A percentile compares a stretch with the other conserved stretches of the same genome.
phyloP scores from a whole-genome alignment of 768 basidiomycete species.

The Serpula lacrymans region DNA sequence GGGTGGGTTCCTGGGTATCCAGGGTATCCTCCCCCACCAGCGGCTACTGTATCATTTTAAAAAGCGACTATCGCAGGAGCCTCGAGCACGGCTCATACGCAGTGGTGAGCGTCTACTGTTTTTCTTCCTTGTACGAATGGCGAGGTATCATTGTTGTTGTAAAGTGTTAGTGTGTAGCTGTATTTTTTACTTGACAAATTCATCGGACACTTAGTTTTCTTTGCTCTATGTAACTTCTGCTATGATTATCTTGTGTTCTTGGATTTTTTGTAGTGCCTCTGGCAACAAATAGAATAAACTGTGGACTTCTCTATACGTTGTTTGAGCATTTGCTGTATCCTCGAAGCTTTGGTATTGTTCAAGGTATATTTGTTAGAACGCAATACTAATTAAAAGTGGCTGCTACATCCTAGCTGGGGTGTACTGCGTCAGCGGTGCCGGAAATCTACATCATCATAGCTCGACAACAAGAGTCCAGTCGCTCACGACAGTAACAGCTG shows the following conservation, averaged over 20 bases:
- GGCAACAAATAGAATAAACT: background rate
- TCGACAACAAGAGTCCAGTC: conserved; percentile 61
- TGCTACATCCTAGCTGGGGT: background rate
- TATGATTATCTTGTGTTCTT: background rate
- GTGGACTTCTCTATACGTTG: background rate
- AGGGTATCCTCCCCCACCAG: background rate
- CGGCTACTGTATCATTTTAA: too few species aligned
- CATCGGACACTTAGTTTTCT: background rate
- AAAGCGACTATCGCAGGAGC: background rate
- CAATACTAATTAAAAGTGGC: background rate
- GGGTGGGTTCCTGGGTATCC: background rate
- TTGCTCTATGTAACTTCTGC: background rate
- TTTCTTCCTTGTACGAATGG: background rate
- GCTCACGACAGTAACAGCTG: conserved; percentile 49
- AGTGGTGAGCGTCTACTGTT: background rate
- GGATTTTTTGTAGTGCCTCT: too few species aligned
- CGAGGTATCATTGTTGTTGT: conserved; percentile 1
- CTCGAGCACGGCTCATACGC: background rate
- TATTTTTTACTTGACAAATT: too few species aligned
- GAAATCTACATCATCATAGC: conserved; percentile 10
- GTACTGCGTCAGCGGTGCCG: background rate
- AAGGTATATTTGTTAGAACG: background rate
- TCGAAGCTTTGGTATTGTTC: background rate
- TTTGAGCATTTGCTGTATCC: background rate
- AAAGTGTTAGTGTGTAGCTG: too few species aligned